Percentiles rank a stretch among this genome's conserved stretches.
Conservation (phyloP, 2,329 filamentous ascomycete genomes). For the Macrophomina phaseolina region DNA sequence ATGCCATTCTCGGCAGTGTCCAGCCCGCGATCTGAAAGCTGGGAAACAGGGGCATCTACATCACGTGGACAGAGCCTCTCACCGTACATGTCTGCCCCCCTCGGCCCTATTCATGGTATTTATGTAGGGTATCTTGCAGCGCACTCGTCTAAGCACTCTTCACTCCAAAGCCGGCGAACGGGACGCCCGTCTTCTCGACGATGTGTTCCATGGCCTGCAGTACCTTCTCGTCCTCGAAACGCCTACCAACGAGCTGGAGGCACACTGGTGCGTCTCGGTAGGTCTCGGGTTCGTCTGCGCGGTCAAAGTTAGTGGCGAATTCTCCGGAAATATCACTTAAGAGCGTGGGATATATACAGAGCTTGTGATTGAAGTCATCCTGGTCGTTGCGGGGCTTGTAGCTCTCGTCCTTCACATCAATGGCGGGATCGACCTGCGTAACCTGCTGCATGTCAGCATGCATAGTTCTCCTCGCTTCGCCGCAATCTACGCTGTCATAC, state of each 20-base stretch:
- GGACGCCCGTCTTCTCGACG: conserved; percentile 36
- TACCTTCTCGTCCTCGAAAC: conserved; percentile 62
- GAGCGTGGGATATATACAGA: conserved; percentile 46
- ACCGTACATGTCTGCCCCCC: neutral
- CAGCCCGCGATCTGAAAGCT: neutral
- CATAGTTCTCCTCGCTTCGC: neutral
- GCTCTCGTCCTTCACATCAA: conserved; percentile 47
- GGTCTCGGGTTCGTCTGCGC: conserved; percentile 50
- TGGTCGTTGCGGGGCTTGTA: conserved; percentile 51
- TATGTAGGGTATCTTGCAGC: no score
- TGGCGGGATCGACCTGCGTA: conserved; percentile 46
- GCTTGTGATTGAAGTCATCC: conserved; percentile 55
- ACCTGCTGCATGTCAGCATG: conserved; percentile 29
- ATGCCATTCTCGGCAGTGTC: neutral
- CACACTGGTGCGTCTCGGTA: conserved; percentile 58
- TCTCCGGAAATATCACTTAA: neutral
- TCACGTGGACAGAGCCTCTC: neutral
- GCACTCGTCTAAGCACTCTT: conserved; percentile 1
- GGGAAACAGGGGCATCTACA: neutral
- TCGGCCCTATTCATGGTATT: no score
- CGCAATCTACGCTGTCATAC: neutral
- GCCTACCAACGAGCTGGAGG: conserved; percentile 60
- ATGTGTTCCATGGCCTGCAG: conserved; percentile 47
- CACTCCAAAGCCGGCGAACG: conserved; percentile 32
- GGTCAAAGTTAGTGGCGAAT: neutral